These are phyloP conservation scores for Eutypella sp. DNA, from an alignment of 2,329 filamentous ascomycete genomes.

Conservation along the genomic window DNA sequence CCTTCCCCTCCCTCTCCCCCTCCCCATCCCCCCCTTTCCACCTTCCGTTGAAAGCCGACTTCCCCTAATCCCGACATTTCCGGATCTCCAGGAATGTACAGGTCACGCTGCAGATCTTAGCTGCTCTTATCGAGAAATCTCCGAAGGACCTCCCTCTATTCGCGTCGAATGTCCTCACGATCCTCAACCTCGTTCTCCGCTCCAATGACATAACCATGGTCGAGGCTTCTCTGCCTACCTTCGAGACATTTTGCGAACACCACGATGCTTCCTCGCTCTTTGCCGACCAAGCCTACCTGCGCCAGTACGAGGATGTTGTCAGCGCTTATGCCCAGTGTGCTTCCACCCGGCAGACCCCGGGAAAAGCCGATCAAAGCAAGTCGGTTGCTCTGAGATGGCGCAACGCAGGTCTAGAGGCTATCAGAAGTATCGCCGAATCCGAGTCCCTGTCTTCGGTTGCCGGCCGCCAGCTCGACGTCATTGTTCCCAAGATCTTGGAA, in stretches of 20 bases:
- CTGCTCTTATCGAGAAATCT: conserved; percentile 87
- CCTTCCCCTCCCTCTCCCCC: conserved; percentile 2
- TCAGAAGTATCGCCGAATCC: conserved; percentile 74
- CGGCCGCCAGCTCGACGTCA: conserved; percentile 68
- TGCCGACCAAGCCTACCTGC: conserved; percentile 78
- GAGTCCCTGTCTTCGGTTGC: conserved; percentile 73
- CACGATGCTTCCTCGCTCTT: conserved; percentile 82
- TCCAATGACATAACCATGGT: conserved; percentile 90
- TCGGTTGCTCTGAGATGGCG: conserved; percentile 76
- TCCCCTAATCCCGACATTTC: conserved; percentile 4
- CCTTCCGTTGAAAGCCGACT: not conserved
- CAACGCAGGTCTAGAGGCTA: conserved; percentile 68
- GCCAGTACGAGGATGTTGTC: conserved; percentile 78
- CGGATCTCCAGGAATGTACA: conserved; percentile 69
- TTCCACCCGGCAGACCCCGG: conserved; percentile 51
- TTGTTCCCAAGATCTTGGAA: conserved; percentile 80
- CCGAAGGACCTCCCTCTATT: conserved; percentile 88
- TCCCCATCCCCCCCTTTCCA: no score
- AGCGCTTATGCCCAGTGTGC: conserved; percentile 75
- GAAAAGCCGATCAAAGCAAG: conserved; percentile 56
- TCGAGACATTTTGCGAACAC: conserved; percentile 81
- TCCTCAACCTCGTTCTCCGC: conserved; percentile 75
- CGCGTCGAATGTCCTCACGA: conserved; percentile 75
- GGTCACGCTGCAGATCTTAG: conserved; percentile 88
- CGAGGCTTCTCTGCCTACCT: conserved; percentile 81